These are phyloP conservation scores for Linderniella brevidens DNA, from an alignment of 257 asterid species.

Conservation along the genomic window DNA sequence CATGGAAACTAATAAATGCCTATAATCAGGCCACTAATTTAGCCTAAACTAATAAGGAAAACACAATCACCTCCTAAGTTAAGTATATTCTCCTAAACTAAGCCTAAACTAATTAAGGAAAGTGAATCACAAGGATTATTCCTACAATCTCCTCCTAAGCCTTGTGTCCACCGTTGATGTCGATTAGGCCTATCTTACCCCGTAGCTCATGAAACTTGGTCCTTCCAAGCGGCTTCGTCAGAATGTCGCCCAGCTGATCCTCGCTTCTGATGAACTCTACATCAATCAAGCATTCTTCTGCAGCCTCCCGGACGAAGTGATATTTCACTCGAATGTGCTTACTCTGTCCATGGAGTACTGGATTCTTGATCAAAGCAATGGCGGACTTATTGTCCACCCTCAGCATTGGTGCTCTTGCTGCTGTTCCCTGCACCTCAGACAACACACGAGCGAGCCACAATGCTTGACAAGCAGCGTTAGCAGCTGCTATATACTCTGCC, in stretches of 20 bases:
- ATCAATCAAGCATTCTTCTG: not conserved
- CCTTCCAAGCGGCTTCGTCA: not conserved
- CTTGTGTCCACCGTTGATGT: no score
- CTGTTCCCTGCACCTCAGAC: not conserved
- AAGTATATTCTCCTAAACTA: no score
- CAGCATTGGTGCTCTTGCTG: not conserved
- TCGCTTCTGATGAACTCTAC: not conserved
- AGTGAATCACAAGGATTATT: no score
- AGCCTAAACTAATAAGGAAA: no score
- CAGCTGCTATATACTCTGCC: constrained; percentile 1
- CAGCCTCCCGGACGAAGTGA: not conserved
- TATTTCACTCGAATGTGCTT: not conserved
- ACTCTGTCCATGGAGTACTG: not conserved
- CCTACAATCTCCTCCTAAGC: no score
- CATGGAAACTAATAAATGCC: no score
- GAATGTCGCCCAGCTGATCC: not conserved
- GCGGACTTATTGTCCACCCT: not conserved
- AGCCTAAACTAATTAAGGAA: no score
- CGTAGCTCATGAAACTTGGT: not conserved
- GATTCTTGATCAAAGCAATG: constrained; percentile 1
- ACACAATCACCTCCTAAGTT: no score
- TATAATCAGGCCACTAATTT: no score
- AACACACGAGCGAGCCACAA: not conserved
- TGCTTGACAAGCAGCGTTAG: not conserved
- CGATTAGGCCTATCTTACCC: no score